phyloP scores from a whole-genome alignment of 1,284 basidiomycete species.

The Ustilago lituana region DNA sequence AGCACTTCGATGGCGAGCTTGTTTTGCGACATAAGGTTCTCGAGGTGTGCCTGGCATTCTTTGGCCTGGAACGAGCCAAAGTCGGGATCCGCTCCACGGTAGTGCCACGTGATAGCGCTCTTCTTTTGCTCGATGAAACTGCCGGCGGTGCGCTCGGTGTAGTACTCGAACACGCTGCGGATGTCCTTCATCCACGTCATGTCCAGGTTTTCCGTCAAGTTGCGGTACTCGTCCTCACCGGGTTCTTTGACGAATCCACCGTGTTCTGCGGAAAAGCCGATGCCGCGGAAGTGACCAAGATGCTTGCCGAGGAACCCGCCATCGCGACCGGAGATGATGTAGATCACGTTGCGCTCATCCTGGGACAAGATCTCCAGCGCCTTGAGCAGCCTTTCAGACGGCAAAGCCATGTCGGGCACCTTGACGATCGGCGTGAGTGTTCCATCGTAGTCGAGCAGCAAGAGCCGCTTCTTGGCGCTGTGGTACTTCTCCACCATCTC shows the following conservation, averaged over 20 bases:
- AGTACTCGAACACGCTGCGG: slow-evolving; percentile 93
- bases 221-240: slow-evolving; percentile 77
- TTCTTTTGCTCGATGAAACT: slow-evolving; percentile 96
- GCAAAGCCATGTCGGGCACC: slow-evolving; percentile 85
- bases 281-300: slow-evolving; percentile 81
- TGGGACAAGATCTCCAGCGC: slow-evolving; percentile 78
- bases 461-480: slow-evolving; percentile 80
- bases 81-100: slow-evolving; percentile 89
- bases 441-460: slow-evolving; percentile 97
- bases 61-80: slow-evolving; percentile 77
- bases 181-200: slow-evolving; percentile 99
- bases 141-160: slow-evolving; percentile 93
- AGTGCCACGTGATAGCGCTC: slow-evolving; percentile 97
- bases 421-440: slow-evolving; percentile 97
- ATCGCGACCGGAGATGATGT: slow-evolving; percentile 98
- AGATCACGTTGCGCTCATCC: slow-evolving; percentile 89
- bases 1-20: slow-evolving; percentile 67
- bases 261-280: slow-evolving; percentile 96
- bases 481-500: slow-evolving; percentile 76
- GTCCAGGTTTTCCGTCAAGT: slow-evolving; percentile 88
- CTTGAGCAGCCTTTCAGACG: slow-evolving; percentile 78
- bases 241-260: slow-evolving; percentile 89
- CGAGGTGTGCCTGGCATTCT: slow-evolving; percentile 93
- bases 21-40: slow-evolving; percentile 74
- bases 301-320: slow-evolving; percentile 89